Percentiles rank a stretch among this genome's conserved stretches.
These are phyloP conservation scores for Chrysoporthe deuterocubensis DNA, from an alignment of 2,329 filamentous ascomycete species.

Conservation along the genomic window DNA sequence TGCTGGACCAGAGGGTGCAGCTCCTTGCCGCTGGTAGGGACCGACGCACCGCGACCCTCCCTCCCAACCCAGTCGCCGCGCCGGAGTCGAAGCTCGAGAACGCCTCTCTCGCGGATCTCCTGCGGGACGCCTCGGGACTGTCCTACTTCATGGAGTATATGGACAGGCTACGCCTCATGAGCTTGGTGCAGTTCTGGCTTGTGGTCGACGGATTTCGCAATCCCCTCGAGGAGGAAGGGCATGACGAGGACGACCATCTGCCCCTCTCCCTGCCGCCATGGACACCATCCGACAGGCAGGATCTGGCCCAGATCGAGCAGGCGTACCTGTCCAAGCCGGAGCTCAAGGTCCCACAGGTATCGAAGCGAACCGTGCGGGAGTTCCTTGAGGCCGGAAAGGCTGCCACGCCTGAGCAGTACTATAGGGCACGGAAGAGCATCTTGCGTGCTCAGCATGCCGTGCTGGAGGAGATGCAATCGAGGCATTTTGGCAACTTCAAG, in stretches of 20 bases:
- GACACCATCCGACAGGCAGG: conserved; percentile 82
- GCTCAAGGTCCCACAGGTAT: conserved; percentile 73
- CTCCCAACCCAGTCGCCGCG: conserved; percentile 33
- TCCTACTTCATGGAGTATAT: conserved; percentile 99
- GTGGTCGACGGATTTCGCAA: conserved; percentile 97
- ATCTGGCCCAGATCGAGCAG: conserved; percentile 90
- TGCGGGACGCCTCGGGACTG: conserved; percentile 85
- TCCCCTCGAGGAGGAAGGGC: conserved; percentile 82
- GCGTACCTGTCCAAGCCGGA: conserved; percentile 84
- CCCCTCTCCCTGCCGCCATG: conserved; percentile 69
- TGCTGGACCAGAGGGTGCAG: conserved; percentile 87
- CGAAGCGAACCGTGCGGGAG: conserved; percentile 70
- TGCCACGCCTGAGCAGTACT: conserved; percentile 81
- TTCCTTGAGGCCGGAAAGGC: conserved; percentile 80
- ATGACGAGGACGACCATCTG: conserved; percentile 69
- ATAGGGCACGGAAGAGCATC: conserved; percentile 79
- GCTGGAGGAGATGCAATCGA: conserved; percentile 81
- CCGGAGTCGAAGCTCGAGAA: conserved; percentile 70
- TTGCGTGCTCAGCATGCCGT: conserved; percentile 81
- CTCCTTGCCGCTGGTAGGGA: conserved; percentile 74
- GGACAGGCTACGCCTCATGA: conserved; percentile 87
- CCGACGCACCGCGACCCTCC: conserved; percentile 40
- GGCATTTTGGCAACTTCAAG: conserved; percentile 84
- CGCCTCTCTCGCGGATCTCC: conserved; percentile 79
- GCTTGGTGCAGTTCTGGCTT: conserved; percentile 95